Conservation (phyloP, 805 yeast genomes). For the Wickerhamomyces chambardii region DNA sequence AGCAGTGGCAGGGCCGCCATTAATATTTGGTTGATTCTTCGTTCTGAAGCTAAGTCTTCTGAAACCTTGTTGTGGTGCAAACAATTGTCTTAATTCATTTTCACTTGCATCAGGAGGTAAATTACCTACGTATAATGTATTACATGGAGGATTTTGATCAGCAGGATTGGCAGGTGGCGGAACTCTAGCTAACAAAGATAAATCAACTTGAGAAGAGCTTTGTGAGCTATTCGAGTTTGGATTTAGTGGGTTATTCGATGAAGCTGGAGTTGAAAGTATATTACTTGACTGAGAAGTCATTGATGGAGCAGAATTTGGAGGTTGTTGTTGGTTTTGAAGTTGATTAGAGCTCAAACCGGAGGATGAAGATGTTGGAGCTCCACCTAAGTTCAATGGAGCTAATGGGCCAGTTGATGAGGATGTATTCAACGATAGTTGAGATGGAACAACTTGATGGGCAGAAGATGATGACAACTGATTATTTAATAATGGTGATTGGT, state of each 20-base stretch:
- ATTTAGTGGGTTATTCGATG: constrained; percentile 9
- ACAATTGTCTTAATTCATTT: constrained; percentile 79
- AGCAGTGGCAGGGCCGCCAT: constrained; percentile 17
- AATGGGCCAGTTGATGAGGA: constrained; percentile 3
- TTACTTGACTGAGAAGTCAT: constrained; percentile 3
- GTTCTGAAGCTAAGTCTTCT: constrained; percentile 88
- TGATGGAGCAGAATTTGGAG: constrained; percentile 3
- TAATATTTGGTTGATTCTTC: constrained; percentile 37
- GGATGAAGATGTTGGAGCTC: constrained; percentile 13
- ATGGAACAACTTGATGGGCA: constrained; percentile 10
- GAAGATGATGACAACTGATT: constrained; percentile 10
- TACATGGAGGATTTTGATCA: constrained; percentile 98
- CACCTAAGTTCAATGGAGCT: constrained; percentile 12
- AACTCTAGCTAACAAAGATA: constrained; percentile 66
- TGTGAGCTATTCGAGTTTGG: constrained; percentile 6
- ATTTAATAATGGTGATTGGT: constrained; percentile 15
- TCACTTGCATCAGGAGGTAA: constrained; percentile 96
- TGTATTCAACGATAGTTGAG: constrained; percentile 12
- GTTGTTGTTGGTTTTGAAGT: constrained; percentile 3
- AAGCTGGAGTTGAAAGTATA: constrained; percentile 11
- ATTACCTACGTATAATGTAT: constrained; percentile 93
- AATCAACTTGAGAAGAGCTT: constrained; percentile 38
- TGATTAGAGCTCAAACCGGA: constrained; percentile 9
- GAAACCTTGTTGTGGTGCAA: constrained; percentile 87
- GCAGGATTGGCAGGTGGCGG: constrained; percentile 97